phyloP scores from a whole-genome alignment of 768 basidiomycete species.

The Epithele typhae region DNA sequence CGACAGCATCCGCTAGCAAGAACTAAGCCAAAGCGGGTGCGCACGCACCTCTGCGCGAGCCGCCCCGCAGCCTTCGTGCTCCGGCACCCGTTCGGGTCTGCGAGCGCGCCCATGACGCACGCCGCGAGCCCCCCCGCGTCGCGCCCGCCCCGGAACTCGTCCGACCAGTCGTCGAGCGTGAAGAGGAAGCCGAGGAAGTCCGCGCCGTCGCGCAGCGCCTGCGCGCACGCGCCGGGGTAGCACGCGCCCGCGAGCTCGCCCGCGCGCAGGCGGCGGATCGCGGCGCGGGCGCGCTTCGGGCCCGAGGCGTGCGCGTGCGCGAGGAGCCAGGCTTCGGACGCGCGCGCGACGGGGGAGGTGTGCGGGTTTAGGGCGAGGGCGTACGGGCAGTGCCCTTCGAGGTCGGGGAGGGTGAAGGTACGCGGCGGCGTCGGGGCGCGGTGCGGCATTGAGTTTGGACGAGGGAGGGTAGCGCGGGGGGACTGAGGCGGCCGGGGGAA shows the following conservation, averaged over 20 bases:
- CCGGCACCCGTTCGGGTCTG: conserved; percentile 18
- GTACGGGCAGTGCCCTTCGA: conserved; percentile 35
- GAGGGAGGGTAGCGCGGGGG: neutral
- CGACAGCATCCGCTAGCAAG: no score
- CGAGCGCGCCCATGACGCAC: conserved; percentile 24
- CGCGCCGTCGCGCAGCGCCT: conserved; percentile 55
- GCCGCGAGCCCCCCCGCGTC: conserved; percentile 16
- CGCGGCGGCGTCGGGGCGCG: conserved; percentile 1
- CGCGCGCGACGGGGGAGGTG: conserved; percentile 30
- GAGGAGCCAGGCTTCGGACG: conserved; percentile 34
- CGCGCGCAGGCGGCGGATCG: conserved; percentile 54
- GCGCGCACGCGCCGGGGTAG: conserved; percentile 49
- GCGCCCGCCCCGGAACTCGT: conserved; percentile 25
- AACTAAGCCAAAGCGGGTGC: no score
- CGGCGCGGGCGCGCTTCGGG: conserved; percentile 17
- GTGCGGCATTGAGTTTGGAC: neutral
- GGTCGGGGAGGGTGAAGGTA: conserved; percentile 37
- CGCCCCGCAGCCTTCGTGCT: conserved; percentile 21
- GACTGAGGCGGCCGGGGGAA: neutral
- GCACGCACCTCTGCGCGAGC: conserved; percentile 16
- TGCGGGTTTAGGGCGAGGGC: conserved; percentile 28
- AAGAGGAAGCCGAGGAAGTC: conserved; percentile 57
- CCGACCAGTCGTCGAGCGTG: conserved; percentile 39
- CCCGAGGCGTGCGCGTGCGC: conserved; percentile 20
- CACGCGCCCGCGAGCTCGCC: conserved; percentile 64